Conservation (phyloP, 805 yeast species). For the Wickerhamomyces pijperi region DNA sequence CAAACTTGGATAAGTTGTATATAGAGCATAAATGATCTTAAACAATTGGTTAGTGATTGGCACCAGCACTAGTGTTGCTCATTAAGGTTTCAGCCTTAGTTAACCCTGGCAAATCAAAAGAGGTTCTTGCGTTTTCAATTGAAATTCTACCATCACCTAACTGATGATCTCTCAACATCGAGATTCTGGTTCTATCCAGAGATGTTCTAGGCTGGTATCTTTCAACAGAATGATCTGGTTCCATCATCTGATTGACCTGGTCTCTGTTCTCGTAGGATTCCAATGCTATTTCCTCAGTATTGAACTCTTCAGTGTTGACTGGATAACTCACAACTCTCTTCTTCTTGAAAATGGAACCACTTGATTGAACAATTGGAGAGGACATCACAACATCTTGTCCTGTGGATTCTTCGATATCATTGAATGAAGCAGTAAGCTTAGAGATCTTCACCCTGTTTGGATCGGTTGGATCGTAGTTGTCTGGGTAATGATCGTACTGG, state of each 20-base stretch:
- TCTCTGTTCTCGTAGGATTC: no score
- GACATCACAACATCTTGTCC: background rate
- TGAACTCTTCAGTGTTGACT: constrained; percentile 18
- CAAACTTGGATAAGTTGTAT: no score
- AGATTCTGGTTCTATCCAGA: constrained; percentile 25
- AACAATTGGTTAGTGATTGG: no score
- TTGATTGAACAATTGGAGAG: background rate
- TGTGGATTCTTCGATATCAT: background rate
- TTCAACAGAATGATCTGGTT: background rate
- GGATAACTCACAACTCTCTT: constrained; percentile 15
- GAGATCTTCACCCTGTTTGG: constrained; percentile 49
- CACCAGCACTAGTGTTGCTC: constrained; percentile 11
- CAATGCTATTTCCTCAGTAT: constrained; percentile 30
- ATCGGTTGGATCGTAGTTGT: constrained; percentile 70
- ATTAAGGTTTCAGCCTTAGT: constrained; percentile 25
- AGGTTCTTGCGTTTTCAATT: constrained; percentile 28
- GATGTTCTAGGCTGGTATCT: constrained; percentile 22
- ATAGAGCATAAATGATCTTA: no score
- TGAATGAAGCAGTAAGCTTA: constrained; percentile 15
- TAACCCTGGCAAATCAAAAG: constrained; percentile 29
- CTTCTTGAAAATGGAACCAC: constrained; percentile 10
- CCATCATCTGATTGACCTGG: no score
- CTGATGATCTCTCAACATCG: constrained; percentile 25
- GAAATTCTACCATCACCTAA: constrained; percentile 26
- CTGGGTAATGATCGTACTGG: constrained; percentile 56